phyloP scores from a whole-genome alignment of 345 rosid species.

The Physaria fendleri region DNA sequence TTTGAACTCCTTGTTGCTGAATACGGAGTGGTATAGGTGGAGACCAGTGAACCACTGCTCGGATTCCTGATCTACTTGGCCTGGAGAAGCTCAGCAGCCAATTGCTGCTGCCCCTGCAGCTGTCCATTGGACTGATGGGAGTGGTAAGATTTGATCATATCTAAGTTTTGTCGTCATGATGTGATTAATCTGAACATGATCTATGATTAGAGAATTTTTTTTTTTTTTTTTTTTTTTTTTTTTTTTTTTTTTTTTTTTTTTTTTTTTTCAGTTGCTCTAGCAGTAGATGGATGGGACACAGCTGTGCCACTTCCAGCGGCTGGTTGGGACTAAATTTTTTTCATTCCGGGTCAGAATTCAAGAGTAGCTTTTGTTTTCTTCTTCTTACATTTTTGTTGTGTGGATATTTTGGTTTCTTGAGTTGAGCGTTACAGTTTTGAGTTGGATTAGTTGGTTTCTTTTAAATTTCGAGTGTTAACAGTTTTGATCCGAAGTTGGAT shows the following conservation, averaged over 20 bases:
- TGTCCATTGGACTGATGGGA: conserved; percentile 34
- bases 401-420: too few relatives aligned
- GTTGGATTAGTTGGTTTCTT: neutral
- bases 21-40: conserved; percentile 27
- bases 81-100: conserved; percentile 40
- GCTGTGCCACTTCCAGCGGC: neutral
- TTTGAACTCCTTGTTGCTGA: conserved; percentile 35
- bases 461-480: neutral
- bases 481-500: neutral
- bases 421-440: too few relatives aligned
- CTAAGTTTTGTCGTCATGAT: neutral
- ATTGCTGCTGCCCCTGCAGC: conserved; percentile 43
- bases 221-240: neutral
- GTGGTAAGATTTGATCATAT: conserved; percentile 4
- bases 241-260: neutral
- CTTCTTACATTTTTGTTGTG: neutral
- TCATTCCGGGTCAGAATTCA: neutral
- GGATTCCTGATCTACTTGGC: conserved; percentile 44
- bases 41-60: conserved; percentile 48
- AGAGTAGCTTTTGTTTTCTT: conserved; percentile 14
- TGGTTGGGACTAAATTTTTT: neutral
- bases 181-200: neutral
- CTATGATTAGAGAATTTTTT: neutral
- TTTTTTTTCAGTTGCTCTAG: neutral
- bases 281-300: conserved; percentile 2